Conservation (phyloP, 352 stramenopile species). For the Pythium phragmitis region DNA sequence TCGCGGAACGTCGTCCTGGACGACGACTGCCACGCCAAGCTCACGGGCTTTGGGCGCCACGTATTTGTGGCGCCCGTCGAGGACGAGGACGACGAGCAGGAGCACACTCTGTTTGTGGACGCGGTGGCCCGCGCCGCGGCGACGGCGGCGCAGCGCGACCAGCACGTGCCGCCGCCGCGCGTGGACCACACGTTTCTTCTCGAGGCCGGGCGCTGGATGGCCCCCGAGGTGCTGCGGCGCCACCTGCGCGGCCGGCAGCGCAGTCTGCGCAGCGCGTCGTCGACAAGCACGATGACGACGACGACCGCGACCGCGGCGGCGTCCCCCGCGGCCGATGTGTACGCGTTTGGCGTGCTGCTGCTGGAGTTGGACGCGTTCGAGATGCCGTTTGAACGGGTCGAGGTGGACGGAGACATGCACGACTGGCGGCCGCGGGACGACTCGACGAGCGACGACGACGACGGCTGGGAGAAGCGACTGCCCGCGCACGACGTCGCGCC, state of each 20-base stretch:
- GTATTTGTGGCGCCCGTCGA: conserved; percentile 11
- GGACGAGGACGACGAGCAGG: background rate
- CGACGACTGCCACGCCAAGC: conserved; percentile 24
- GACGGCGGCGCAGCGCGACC: background rate
- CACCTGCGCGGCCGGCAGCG: conserved; percentile 10
- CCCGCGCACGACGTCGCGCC: background rate
- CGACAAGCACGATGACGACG: background rate
- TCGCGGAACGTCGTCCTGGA: conserved; percentile 29
- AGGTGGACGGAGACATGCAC: conserved; percentile 1
- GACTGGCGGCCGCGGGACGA: conserved; percentile 1
- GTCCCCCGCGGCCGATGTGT: conserved; percentile 10
- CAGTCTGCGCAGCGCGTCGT: background rate
- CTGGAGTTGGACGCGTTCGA: conserved; percentile 26
- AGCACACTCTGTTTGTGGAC: background rate
- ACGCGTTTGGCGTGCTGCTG: conserved; percentile 21
- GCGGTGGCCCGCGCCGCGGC: background rate
- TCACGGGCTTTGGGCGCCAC: conserved; percentile 26
- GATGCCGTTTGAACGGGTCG: conserved; percentile 16
- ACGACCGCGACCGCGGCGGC: conserved; percentile 1
- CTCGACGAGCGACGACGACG: conserved; percentile 4
- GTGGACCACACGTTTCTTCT: conserved; percentile 23
- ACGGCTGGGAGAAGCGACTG: background rate
- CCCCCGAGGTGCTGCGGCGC: conserved; percentile 15
- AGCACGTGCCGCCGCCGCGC: conserved; percentile 5
- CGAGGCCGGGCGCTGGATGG: conserved; percentile 26